Evolutionary conservation across 176 grass and related monocot genomes (phyloP).

Genomic region (Triticum aestivum): IWGSC_CS_RefSeq_v2.1 NC_057814.1:613284145-613284644

Average conservation of each 20-base stretch:
- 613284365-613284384: conserved; percentile 89
- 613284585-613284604: background rate
- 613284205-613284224: background rate
- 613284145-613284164: background rate
- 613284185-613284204: background rate
- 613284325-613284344: conserved; percentile 91
- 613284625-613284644: background rate
- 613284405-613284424: conserved; percentile 82
- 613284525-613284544: background rate
- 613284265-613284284: conserved; percentile 19
- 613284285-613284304: conserved; percentile 51
- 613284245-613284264: background rate
- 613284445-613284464: conserved; percentile 98
- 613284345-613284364: conserved; percentile 93
- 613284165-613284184: background rate
- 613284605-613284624: conserved; percentile 7
- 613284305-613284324: conserved; percentile 92
- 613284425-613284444: conserved; percentile 85
- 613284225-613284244: conserved; percentile 6
- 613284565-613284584: background rate
- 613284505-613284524: background rate
- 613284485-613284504: conserved; percentile 81
- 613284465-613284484: conserved; percentile 99
- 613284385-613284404: conserved; percentile 63
- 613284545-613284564: conserved; percentile 9